A percentile compares a stretch with the other conserved stretches of the same genome.
phyloP scores from a whole-genome alignment of 495 filamentous ascomycete species.

The Massariosphaeria phaeospora region DNA sequence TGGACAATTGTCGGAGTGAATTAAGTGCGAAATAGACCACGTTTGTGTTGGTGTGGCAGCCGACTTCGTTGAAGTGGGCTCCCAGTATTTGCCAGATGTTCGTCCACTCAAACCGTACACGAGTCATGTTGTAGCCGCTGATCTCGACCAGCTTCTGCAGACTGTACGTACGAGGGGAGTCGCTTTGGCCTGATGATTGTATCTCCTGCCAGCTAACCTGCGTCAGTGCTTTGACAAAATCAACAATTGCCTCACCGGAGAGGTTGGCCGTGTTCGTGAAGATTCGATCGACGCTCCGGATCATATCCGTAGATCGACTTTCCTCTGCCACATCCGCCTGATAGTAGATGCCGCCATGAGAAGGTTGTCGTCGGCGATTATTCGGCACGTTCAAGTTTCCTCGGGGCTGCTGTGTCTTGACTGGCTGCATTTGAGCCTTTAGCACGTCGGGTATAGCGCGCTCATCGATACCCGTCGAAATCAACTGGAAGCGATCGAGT shows the following conservation, averaged over 20 bases:
- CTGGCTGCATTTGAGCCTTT: conserved; percentile 66
- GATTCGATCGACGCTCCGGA: conserved; percentile 87
- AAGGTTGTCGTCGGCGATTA: conserved; percentile 54
- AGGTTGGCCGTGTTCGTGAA: conserved; percentile 94
- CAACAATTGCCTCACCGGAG: conserved; percentile 91
- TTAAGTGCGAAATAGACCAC: conserved; percentile 97
- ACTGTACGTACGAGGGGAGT: conserved; percentile 91
- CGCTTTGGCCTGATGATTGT: conserved; percentile 88
- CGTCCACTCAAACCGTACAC: conserved; percentile 96
- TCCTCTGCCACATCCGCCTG: conserved; percentile 85
- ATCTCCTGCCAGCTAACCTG: conserved; percentile 99
- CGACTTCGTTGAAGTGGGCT: conserved; percentile 95
- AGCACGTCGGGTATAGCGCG: conserved; percentile 88
- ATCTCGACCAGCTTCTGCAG: conserved; percentile 98
- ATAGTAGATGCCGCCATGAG: conserved; percentile 62
- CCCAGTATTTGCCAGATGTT: conserved; percentile 95
- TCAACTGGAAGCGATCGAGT: conserved; percentile 91
- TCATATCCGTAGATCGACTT: conserved; percentile 83
- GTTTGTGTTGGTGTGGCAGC: conserved; percentile 88
- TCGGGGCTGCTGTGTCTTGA: conserved; percentile 49
- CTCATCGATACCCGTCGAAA: conserved; percentile 89
- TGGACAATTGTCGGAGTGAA: conserved; percentile 88
- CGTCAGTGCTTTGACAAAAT: conserved; percentile 87
- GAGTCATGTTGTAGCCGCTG: conserved; percentile 98
- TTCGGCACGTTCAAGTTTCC: conserved; percentile 62